Base-by-base conservation (phyloP, 805 yeast species). In the Wickerhamiella sergipiensis region DNA sequence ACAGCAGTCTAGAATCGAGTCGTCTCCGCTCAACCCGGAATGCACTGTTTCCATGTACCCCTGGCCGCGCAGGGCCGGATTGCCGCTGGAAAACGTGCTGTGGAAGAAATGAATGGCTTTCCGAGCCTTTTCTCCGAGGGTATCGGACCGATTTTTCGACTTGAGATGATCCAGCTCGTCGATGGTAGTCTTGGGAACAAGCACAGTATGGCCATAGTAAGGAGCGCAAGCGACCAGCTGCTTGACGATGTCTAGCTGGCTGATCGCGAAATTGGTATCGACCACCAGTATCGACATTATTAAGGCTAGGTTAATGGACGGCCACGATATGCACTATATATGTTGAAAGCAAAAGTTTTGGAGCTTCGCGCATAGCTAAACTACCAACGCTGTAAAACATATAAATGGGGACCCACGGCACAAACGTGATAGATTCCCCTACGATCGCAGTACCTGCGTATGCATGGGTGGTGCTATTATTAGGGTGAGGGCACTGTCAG, bases 81-180 rank as follows among this genome's bases (percentile, higher is more conserved):
- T 69, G 3, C 63, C 61, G 6, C 71, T 69, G 2, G 88, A 84
- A 19, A 89, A 67, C 46, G 73, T 68, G 18, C 66, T 61, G 57
- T 78, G 85, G 12, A 85, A 74, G 95, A 95, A 89, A 54, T 78
- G 80, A 58, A 77, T 85, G 0, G 92, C 94, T 68, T 73, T 67
- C 39, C 95, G 67, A 0, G 92, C 90, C 45, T 39, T 23, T n/a
- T 10, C 18, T 21, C 50, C 47, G 7, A 36, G 13, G 4, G 26
- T 8, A 24, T 29, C 33, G 46, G 52, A 54, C 33, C 58, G 23
- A 53, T 59, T 51, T 1, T 56, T 71, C 2, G 63, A 68, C 61
- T 89, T 89, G 55, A 89, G 68, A 0, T 89, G 89, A 65, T 89
- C 97, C n/a, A 89, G 70, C 61, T 89, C 97, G 42, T 69, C 71